Base-by-base conservation (phyloP, 2,329 filamentous ascomycete species). In the Blastomyces silverae region DNA sequence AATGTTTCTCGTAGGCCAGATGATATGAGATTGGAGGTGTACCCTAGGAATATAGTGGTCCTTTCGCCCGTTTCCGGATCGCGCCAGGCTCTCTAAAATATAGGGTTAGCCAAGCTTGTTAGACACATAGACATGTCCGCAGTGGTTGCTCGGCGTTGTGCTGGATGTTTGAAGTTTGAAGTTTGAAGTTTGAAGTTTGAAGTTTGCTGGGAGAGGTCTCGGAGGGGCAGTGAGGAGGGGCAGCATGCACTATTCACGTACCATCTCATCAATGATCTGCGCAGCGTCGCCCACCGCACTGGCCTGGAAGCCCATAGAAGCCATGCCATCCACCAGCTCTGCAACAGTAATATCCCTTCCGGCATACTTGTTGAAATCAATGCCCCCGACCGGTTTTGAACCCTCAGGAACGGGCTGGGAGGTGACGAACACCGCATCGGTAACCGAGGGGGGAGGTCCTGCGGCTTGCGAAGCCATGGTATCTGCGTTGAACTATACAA, bases 11-110 rank as follows among this genome's bases (percentile, higher is more conserved):
- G 87, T 39, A 99, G 85, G 10, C 94, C 94, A 3, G 93, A 99
- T 0, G 94, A 97, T 73, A 99, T 97, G 71, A 99, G 84, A 76
- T 99, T 99, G 61, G 91, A 96, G 11, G 94, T 99, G 80, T 97
- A 99, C 65, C 94, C 94, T 10, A 99, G 85, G 78, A 99, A 97
- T 71, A 99, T 93, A 66, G 94, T 97, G 22, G 94, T 94, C 72
- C 85, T 85, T 34, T 89, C 86, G 17, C 85, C 86, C 1, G 90
- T 90, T 73, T 92, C 89, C 0, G 90, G 86, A 74, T 96, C 89
- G 67, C 83, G 83, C 88, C 91, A 97, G 65, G 85, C 84, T 74
- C 91, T 85, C 91, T 88, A 73, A 80, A 62, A 66, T 73, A 65
- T 66, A 62, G 42, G 25, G n/a, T n/a, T 65, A 56, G 3, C 11